Conservation (phyloP, 1,284 basidiomycete species). For the Papiliotrema nemorosa region DNA sequence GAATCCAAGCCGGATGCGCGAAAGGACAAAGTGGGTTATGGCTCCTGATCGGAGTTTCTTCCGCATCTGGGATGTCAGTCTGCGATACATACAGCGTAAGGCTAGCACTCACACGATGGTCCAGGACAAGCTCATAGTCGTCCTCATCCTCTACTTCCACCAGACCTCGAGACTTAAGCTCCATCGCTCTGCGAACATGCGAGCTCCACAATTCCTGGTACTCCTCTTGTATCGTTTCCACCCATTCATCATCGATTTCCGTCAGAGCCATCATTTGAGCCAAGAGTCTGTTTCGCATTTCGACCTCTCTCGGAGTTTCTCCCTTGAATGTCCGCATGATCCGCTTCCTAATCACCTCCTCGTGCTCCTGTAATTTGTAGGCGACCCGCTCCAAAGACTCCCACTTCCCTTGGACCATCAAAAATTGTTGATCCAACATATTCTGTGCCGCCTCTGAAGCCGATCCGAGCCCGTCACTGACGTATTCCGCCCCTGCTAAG, state of each 20-base stretch:
- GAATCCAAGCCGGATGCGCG: conserved; percentile 22
- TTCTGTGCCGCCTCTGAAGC: conserved; percentile 7
- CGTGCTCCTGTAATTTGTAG: conserved; percentile 14
- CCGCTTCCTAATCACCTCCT: conserved; percentile 1
- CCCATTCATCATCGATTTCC: too few relatives aligned
- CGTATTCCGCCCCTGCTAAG: conserved; percentile 7
- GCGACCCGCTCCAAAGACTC: conserved; percentile 13
- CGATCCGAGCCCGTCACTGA: conserved; percentile 6
- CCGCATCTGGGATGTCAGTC: conserved; percentile 16
- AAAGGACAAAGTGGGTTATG: conserved; percentile 19
- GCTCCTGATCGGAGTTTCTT: conserved; percentile 10
- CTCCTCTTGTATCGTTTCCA: too few relatives aligned
- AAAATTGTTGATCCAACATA: conserved; percentile 25
- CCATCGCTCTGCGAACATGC: too few relatives aligned
- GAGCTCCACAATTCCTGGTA: too few relatives aligned
- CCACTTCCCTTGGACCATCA: conserved; percentile 24
- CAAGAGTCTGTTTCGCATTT: too few relatives aligned
- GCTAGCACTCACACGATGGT: background rate
- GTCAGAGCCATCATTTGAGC: too few relatives aligned
- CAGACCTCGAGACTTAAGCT: too few relatives aligned
- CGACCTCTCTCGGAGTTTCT: too few relatives aligned
- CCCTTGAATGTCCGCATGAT: background rate
- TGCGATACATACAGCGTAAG: background rate
- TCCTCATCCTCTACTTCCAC: too few relatives aligned
- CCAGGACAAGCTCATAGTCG: background rate